Base-by-base conservation (phyloP, 208 protist species). In the Acanthamoeba quina region DNA sequence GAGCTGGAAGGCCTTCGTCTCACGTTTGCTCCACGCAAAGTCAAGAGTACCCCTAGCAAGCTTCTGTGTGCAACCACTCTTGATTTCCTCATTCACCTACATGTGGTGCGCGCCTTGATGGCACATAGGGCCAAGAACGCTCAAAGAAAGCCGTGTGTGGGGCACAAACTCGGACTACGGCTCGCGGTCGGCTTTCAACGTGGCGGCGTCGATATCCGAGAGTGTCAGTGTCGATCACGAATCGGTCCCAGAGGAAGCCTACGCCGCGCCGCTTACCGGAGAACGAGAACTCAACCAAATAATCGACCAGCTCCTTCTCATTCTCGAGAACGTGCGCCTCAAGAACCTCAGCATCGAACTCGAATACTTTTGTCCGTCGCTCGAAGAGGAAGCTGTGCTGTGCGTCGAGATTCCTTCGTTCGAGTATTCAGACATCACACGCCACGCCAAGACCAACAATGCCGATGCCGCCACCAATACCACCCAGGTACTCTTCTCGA, bases 281-380 rank as follows among this genome's bases (percentile, higher is more conserved):
- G 90, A 93, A 29, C 44, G 70, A 37, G 90, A 93, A 37, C 72
- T 93, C 6, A 83, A 56, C 54, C 68, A 93, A 41, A 58, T 93
- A 9, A 83, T 93, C 49, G 70, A 93, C 56, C 90, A 83, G 90
- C 52, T 93, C 3, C 90, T 93, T 37, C 90, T 93, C 72, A 76
- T 93, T 37, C 72, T 93, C 26, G 90, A 93, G 49, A 76, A 93
- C 31, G 90, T 93, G 90, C 64, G 90, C n/a, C 47, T 93, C 47
- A 52, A 54, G 17, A 78, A 93, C n/a, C 54, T 93, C 21, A 83
- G 49, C 26, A 83, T 93, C 29, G 90, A 93, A 15, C 31, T 93
- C 19, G 90, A 93, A 26, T 93, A 93, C 83, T 26, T 68, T 24
- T 93, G 52, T 37, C 90, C 90, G 21, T 70, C 90, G 5, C 31